Conservation (phyloP, 148 eudicot genomes). For the Cornus controversa region DNA sequence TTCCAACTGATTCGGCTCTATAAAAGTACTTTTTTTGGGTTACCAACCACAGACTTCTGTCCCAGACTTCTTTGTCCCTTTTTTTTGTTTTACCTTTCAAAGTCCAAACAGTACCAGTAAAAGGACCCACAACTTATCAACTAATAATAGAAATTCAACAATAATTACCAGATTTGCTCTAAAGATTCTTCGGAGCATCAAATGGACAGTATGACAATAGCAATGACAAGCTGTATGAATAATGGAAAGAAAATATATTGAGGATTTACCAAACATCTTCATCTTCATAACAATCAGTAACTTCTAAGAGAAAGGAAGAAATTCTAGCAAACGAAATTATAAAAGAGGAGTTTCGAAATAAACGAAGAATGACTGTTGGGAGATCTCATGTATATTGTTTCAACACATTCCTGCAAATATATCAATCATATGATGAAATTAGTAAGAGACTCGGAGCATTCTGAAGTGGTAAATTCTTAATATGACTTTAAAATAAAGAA, state of each 20-base stretch:
- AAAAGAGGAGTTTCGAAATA: not conserved
- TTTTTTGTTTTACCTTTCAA: not conserved
- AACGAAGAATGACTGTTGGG: not conserved
- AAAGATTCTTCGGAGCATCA: not conserved
- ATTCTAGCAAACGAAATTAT: no score
- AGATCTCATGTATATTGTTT: not conserved
- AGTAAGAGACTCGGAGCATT: not conserved
- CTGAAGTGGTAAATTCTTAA: not conserved
- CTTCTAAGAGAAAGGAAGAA: not conserved
- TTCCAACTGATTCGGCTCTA: not conserved
- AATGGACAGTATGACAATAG: not conserved
- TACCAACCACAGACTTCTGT: constrained; percentile 14
- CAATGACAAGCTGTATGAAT: not conserved
- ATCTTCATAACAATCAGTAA: constrained; percentile 4
- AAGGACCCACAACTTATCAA: constrained; percentile 18
- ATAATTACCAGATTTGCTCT: not conserved
- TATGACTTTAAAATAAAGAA: not conserved
- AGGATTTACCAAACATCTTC: not conserved
- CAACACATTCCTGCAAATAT: constrained; percentile 27
- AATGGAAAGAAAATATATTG: not conserved
- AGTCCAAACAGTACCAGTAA: constrained; percentile 1
- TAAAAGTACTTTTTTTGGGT: not conserved
- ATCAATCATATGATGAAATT: constrained; percentile 1
- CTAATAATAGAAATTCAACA: not conserved
- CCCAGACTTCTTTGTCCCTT: no score